Base-by-base conservation (phyloP, 768 basidiomycete genomes). In the Tylopilus sp. region DNA sequence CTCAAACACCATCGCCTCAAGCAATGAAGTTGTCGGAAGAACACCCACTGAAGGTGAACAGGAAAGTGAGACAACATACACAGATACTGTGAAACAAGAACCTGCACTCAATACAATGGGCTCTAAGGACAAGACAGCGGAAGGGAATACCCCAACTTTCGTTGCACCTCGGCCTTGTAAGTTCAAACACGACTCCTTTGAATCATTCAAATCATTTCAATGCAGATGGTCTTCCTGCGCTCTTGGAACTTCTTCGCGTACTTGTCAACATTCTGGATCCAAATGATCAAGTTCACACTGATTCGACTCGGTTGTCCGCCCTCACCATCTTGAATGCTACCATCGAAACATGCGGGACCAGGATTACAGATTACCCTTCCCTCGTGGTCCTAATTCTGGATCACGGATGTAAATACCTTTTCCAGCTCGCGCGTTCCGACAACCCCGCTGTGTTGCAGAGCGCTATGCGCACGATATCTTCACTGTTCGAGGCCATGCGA, bases 221-320 rank as follows among this genome's bases (percentile, higher is more conserved):
- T 23, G 10, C 71, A 79, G 95, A 91, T 69, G 95, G 95, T 12
- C 80, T 98, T 30, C 91, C 94, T 3, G 94, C 97, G 12, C 85
- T 97, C 38, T 73, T 93, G 17, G 95, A 98, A 66, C 83, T 99
- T 6, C 76, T 98, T 31, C 86, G 95, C 3, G 97, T 98, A 30
- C 81, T 99, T 49, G 85, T 98, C 63, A 93, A 95, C 60, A 90
- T 99, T 36, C 77, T 99, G 44, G 93, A 98, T 68, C 97, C 97
- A 18, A 88, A 82, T 58, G 93, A 95, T 65, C 89, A 91, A 57
- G 83, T 93, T 47, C 95, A 98, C 66, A 98, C 97, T 3, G 97
- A 98, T 67, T 92, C 94, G 4, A 97, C 95, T 47, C 85, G 97
- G 13, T 76, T 95, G 8, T 86, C 88, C 48, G 91, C 95, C 1